Base-by-base conservation (phyloP, 192 early-diverging fungal species). In the Spizellomyces punctatus region DNA sequence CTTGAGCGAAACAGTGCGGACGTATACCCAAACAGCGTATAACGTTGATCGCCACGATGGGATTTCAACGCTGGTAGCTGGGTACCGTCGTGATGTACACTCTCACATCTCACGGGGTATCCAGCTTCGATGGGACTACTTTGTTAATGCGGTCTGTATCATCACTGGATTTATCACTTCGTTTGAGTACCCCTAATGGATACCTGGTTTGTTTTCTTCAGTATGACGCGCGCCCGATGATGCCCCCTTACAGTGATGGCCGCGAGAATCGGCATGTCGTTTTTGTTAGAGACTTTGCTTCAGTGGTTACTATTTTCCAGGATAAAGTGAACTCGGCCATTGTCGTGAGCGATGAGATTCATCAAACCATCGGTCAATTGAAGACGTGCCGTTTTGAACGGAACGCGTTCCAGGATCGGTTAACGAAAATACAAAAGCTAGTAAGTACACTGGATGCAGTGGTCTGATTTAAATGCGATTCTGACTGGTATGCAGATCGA, bases 71-170 rank as follows among this genome's bases (percentile, higher is more conserved):
- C 86, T 99, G 50, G 91, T 96, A 17, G 95, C 95, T 8, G 93
- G 89, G n/a, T 98, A 96, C 79, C 85, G 94, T n/a, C 91, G 90
- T 72, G 95, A 97, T 57, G 95, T 96, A 2, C 97, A 99, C 78
- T 72, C 78, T 14, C 88, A 93, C 79, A 92, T 99, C 43, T 80
- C 86, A 12, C 84, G 88, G 63, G 92, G 92, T 46, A 82, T 85
- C 48, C 77, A 87, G 57, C 56, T 94, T 47, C 87, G 91, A 54
- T 99, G 97, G 97, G 94, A 96, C 76, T 95, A 93, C 65, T 99
- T 99, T 82, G 91, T 94, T 43, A 91, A 92, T 63, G 85, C 90
- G 8, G 71, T 81, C 22, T 52, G 27, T 36, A 36, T 36, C 27
- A 36, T 36, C 27, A 3, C 44, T 89, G 52, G 16, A 54, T 54